A percentile compares a stretch with the other conserved stretches of the same genome.
Evolutionary conservation across 768 basidiomycete genomes (phyloP).

Genomic region (Myochromella boudieri): DNA sequence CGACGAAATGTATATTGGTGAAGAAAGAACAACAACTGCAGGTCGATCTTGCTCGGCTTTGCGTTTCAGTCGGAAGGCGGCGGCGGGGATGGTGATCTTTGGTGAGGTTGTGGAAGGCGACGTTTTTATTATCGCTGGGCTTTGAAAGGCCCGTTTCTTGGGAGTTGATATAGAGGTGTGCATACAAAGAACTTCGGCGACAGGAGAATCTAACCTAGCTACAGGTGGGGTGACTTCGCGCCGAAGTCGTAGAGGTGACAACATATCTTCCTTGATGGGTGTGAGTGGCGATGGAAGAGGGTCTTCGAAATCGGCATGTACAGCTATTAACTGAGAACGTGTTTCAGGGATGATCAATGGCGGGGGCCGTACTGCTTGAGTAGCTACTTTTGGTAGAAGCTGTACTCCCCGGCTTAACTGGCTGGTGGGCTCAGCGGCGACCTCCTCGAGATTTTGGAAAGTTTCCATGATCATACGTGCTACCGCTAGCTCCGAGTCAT

Average conservation of each 20-base stretch:
- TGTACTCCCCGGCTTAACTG: not conserved
- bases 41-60: no score
- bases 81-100: not conserved
- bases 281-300: no score
- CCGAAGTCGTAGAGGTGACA: no score
- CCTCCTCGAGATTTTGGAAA: conserved; percentile 1
- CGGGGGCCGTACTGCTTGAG: no score
- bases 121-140: not conserved
- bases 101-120: not conserved
- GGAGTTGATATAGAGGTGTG: no score
- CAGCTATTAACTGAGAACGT: no score
- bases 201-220: not conserved
- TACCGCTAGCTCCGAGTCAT: conserved; percentile 13
- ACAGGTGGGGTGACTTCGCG: no score
- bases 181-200: no score
- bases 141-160: no score
- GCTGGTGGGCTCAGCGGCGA: not conserved
- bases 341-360: no score
- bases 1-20: conserved; percentile 17
- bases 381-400: not conserved
- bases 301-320: not conserved
- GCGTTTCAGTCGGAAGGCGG: not conserved
- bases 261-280: no score
- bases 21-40: not conserved
- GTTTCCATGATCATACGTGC: conserved; percentile 6